Base-by-base conservation (phyloP, 2,329 filamentous ascomycete species). In the Xenoacremonium recifei region DNA sequence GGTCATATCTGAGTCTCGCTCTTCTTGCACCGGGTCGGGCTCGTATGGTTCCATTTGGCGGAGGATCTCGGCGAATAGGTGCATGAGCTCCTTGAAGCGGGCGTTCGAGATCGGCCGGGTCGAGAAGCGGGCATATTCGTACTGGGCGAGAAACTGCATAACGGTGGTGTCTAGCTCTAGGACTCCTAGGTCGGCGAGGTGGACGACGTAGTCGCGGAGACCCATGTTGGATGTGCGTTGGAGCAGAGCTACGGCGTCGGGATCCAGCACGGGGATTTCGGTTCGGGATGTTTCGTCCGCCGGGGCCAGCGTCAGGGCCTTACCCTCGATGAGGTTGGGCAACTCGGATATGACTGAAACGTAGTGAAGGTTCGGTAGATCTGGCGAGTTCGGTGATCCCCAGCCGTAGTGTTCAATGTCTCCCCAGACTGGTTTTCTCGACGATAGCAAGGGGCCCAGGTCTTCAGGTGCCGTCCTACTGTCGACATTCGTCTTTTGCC, bases 251-350 rank as follows among this genome's bases (percentile, higher is more conserved):
- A 91, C 79, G 2, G 87, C 81, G 21, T 83, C 77, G 10, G 79
- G 72, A 54, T 91, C 84, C 2, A 87, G 77, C 17, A 74, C 59
- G 13, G 67, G 69, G 7, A 68, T 65, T 3, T 65, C 64, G 15
- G 58, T 55, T 25, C 57, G 55, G 15, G 68, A 70, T 23, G 57
- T 64, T 25, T 63, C 69, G 49, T 68, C 72, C 1, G 73, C 71
- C 21, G 84, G 89, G 1, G 87, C 89, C 27, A 96, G 77, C 0
- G 88, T 90, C n/a, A 96, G 81, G 1, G 90, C 92, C 63, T 92
- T 92, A 9, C 89, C 92, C 69, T 97, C 92, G 49, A 97, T 87
- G 20, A 97, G 75, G 59, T 95, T 85, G 2, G 91, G 89, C 18
- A 99, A 74, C 65, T 97, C 92, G 27, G 79, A 76, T 15, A 96